Percentiles rank a stretch among this genome's conserved stretches.
Conservation (phyloP, 192 early-diverging fungal species). For the Coemansia sp. region DNA sequence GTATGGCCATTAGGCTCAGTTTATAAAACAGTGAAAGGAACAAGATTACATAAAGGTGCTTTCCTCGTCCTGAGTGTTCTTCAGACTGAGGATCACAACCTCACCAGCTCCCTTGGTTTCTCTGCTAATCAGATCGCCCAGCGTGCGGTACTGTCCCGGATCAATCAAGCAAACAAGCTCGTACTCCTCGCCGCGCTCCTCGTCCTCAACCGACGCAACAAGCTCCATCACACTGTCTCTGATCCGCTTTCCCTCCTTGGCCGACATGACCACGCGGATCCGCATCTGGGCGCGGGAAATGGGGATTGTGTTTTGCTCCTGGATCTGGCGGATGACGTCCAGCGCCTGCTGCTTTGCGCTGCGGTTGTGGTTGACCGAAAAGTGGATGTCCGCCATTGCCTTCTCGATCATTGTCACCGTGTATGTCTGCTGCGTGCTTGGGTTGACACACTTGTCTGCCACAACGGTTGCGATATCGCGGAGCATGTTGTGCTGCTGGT, state of each 20-base stretch:
- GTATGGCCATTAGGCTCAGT: not conserved
- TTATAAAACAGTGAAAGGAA: not conserved
- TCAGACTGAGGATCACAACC: constrained; percentile 82
- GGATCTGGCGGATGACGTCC: constrained; percentile 90
- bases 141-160: constrained; percentile 84
- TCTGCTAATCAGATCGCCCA: constrained; percentile 79
- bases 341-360: constrained; percentile 85
- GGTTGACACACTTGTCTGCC: constrained; percentile 94
- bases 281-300: constrained; percentile 95
- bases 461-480: constrained; percentile 96
- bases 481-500: constrained; percentile 76
- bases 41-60: constrained; percentile 51
- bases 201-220: constrained; percentile 76
- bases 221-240: constrained; percentile 66
- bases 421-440: constrained; percentile 90
- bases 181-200: constrained; percentile 61
- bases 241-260: constrained; percentile 87
- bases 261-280: constrained; percentile 72
- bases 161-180: constrained; percentile 68
- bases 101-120: constrained; percentile 88
- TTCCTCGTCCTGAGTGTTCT: constrained; percentile 71
- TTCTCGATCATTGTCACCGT: constrained; percentile 99
- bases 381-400: constrained; percentile 91
- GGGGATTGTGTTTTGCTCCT: constrained; percentile 85
- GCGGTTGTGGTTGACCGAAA: constrained; percentile 83